A percentile compares a stretch with the other conserved stretches of the same genome.
Conservation (phyloP, 345 rosid genomes). For the Citrus unshiu region DNA sequence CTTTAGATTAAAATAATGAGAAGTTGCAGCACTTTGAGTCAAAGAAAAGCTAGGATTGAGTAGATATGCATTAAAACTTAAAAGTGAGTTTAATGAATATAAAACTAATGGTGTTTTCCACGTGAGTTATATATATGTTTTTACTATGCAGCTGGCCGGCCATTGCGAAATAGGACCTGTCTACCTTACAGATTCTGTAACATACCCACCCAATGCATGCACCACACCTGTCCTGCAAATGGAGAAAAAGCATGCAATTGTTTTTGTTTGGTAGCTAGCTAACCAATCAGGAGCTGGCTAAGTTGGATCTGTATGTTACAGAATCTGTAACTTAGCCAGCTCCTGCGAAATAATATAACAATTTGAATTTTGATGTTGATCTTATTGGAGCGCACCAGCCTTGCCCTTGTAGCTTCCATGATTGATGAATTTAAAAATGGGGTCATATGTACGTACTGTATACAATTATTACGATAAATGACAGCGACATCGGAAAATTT, state of each 20-base stretch:
- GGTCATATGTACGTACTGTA: too few relatives aligned
- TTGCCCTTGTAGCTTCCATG: not conserved
- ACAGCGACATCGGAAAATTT: too few relatives aligned
- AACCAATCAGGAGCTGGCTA: too few relatives aligned
- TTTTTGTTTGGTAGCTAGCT: too few relatives aligned
- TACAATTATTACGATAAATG: too few relatives aligned
- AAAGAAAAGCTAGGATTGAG: constrained; percentile 1
- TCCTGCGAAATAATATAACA: not conserved
- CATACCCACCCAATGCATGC: too few relatives aligned
- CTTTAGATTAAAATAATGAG: not conserved
- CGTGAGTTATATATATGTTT: not conserved
- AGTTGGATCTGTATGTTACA: too few relatives aligned
- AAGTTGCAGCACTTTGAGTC: not conserved
- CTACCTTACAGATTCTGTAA: too few relatives aligned
- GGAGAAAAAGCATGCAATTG: too few relatives aligned
- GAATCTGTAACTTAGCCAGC: too few relatives aligned
- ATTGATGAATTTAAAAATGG: too few relatives aligned
- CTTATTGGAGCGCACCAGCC: not conserved
- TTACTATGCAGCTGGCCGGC: not conserved
- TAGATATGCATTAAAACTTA: not conserved
- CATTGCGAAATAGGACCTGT: not conserved
- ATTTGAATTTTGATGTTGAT: not conserved
- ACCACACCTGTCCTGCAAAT: too few relatives aligned
- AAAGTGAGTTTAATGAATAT: not conserved
- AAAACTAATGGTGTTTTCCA: not conserved